These are phyloP conservation scores for Castanea sativa DNA, from an alignment of 306 rosid species.

Conservation along the genomic window DNA sequence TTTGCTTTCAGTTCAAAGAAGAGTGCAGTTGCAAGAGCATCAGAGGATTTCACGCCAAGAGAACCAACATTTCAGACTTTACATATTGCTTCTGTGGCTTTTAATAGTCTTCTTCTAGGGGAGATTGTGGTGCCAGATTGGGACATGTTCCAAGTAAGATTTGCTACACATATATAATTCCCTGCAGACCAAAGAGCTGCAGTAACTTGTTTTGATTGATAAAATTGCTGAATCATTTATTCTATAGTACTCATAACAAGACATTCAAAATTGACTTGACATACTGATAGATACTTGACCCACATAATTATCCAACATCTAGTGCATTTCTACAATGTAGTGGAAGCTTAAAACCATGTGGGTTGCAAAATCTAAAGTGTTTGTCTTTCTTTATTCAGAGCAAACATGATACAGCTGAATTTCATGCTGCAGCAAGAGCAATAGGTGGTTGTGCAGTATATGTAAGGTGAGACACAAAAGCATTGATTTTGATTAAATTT, in stretches of 20 bases:
- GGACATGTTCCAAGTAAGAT: slow-evolving; percentile 79
- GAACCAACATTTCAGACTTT: slow-evolving; percentile 74
- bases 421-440: slow-evolving; percentile 89
- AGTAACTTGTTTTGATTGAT: background rate
- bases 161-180: slow-evolving; percentile 3
- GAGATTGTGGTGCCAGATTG: slow-evolving; percentile 76
- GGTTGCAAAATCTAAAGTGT: background rate
- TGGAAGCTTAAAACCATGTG: background rate
- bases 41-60: slow-evolving; percentile 81
- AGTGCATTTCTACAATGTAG: background rate
- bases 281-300: background rate
- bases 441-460: slow-evolving; percentile 73
- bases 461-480: slow-evolving; percentile 48
- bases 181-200: background rate
- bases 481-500: background rate
- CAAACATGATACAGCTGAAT: slow-evolving; percentile 66
- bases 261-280: background rate
- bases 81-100: slow-evolving; percentile 68
- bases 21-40: slow-evolving; percentile 66
- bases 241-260: background rate
- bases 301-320: background rate
- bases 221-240: background rate
- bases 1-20: slow-evolving; percentile 51
- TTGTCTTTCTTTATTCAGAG: slow-evolving; percentile 39
- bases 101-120: slow-evolving; percentile 69